A percentile compares a stretch with the other conserved stretches of the same genome.
phyloP scores from a whole-genome alignment of 768 basidiomycete species.

The Boletus rufocinnamomeus region DNA sequence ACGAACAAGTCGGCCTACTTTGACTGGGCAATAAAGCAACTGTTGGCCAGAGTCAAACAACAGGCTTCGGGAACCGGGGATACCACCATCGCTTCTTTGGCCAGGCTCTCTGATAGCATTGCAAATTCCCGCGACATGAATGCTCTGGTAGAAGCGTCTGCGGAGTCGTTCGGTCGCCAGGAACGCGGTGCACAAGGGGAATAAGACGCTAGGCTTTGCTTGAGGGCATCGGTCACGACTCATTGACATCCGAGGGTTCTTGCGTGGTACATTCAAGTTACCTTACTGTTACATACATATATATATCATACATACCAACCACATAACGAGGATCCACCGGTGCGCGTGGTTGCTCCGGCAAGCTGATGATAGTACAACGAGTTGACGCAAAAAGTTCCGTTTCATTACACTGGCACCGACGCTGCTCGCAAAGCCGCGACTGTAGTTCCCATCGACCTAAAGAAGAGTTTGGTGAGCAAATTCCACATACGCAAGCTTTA shows the following conservation, averaged over 20 bases:
- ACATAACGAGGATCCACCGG: background rate
- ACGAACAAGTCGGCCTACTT: conserved; percentile 71
- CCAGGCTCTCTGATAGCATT: conserved; percentile 20
- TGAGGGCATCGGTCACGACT: background rate
- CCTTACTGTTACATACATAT: background rate
- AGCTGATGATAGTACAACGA: background rate
- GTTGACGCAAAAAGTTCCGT: too few relatives aligned
- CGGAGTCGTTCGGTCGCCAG: background rate
- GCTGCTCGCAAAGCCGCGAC: conserved; percentile 9
- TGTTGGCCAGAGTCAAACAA: conserved; percentile 41
- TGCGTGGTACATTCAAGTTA: background rate
- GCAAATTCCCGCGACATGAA: conserved; percentile 23
- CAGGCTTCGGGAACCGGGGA: conserved; percentile 21
- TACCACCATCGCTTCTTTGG: conserved; percentile 25
- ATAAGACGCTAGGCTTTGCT: background rate
- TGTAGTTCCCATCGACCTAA: conserved; percentile 21
- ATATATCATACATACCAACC: background rate
- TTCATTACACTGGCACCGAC: background rate
- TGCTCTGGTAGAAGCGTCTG: conserved; percentile 14
- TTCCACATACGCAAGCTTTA: too few relatives aligned
- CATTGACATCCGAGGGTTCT: background rate
- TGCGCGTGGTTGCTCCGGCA: background rate
- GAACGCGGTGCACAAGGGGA: background rate
- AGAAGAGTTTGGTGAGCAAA: background rate
- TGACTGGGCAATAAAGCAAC: conserved; percentile 70